Conservation (phyloP, 2,329 filamentous ascomycete species). For the Epichloe gansuensis region DNA sequence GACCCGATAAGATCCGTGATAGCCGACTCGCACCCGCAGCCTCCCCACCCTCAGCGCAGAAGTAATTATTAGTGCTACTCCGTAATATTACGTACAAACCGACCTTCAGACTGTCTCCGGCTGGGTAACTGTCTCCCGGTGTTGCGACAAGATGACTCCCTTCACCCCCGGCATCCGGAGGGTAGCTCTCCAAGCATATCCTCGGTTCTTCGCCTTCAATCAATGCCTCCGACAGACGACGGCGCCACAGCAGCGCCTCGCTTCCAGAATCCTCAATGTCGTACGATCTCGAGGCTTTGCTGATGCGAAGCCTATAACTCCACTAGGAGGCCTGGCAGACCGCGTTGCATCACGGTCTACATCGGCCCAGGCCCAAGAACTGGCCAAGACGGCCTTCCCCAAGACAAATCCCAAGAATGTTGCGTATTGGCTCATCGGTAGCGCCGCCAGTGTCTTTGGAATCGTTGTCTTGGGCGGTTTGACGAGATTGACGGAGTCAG, state of each 20-base stretch:
- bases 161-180: slow-evolving; percentile 30
- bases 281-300: slow-evolving; percentile 27
- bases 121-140: neutral
- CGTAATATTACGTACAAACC: no score
- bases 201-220: slow-evolving; percentile 32
- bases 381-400: slow-evolving; percentile 31
- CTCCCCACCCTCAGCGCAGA: neutral
- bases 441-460: slow-evolving; percentile 86
- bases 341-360: slow-evolving; percentile 14
- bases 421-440: slow-evolving; percentile 85
- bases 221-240: slow-evolving; percentile 30
- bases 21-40: slow-evolving; percentile 2
- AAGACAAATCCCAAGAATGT: slow-evolving; percentile 62
- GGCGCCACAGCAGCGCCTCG: slow-evolving; percentile 15
- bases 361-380: slow-evolving; percentile 9
- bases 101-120: neutral
- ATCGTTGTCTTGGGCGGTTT: slow-evolving; percentile 93
- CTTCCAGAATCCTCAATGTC: slow-evolving; percentile 27
- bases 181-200: slow-evolving; percentile 25
- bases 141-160: slow-evolving; percentile 23
- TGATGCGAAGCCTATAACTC: slow-evolving; percentile 19
- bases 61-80: no score
- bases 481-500: slow-evolving; percentile 89
- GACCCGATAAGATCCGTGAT: slow-evolving; percentile 10
- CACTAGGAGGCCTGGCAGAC: slow-evolving; percentile 15